Conservation (phyloP, 768 basidiomycete genomes). For the Kwoniella sp. region DNA sequence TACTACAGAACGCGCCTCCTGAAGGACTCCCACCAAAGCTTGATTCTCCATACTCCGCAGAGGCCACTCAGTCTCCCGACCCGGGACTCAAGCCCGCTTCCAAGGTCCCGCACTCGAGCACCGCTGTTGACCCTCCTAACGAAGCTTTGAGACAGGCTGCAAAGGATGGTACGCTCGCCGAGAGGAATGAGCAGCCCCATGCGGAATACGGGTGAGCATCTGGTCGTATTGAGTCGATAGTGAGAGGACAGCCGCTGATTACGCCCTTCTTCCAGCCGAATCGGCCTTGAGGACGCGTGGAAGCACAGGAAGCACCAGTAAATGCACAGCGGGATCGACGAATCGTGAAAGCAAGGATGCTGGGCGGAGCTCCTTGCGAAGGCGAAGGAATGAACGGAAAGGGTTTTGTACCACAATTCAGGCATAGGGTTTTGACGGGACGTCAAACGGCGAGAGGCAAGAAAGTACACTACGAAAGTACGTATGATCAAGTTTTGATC, state of each 20-base stretch:
- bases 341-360: too few relatives aligned
- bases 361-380: too few relatives aligned
- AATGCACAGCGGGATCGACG: too few relatives aligned
- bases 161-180: slow-evolving; percentile 41
- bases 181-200: slow-evolving; percentile 46
- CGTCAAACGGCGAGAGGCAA: too few relatives aligned
- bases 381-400: too few relatives aligned
- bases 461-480: too few relatives aligned
- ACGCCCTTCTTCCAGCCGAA: background rate
- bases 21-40: slow-evolving; percentile 40
- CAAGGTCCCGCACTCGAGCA: slow-evolving; percentile 36
- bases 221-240: slow-evolving; percentile 1
- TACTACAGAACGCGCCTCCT: slow-evolving; percentile 35
- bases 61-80: slow-evolving; percentile 23
- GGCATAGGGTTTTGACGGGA: too few relatives aligned
- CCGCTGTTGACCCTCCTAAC: slow-evolving; percentile 48
- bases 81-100: slow-evolving; percentile 39
- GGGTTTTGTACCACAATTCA: too few relatives aligned
- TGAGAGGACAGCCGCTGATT: too few relatives aligned
- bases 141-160: slow-evolving; percentile 38
- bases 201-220: slow-evolving; percentile 47
- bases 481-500: too few relatives aligned
- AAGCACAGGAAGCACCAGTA: background rate
- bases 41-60: slow-evolving; percentile 29
- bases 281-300: background rate